Evolutionary conservation across 352 stramenopile genomes (phyloP).

Genomic region (Globisporangium cystogenes): DNA sequence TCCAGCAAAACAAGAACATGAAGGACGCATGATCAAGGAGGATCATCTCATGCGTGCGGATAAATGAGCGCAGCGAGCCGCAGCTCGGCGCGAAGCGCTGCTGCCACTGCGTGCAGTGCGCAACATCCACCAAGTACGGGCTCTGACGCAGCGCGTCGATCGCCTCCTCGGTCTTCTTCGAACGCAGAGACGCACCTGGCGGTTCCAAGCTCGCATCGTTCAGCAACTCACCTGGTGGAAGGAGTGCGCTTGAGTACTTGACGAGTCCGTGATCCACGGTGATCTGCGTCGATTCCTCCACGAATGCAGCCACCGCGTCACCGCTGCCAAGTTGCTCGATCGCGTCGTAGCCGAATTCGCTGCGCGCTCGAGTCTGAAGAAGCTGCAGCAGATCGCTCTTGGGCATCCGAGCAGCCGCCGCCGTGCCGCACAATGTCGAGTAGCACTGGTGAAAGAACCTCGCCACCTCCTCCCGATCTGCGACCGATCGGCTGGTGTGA

Average conservation of each 20-base stretch:
- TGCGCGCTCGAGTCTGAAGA: neutral
- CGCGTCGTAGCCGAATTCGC: conserved; percentile 11
- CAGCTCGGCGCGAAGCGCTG: conserved; percentile 54
- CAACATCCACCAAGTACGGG: conserved; percentile 62
- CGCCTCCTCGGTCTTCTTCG: conserved; percentile 36
- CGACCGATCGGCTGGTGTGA: neutral
- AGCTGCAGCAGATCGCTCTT: conserved; percentile 6
- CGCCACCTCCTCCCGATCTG: conserved; percentile 1
- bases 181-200: conserved; percentile 44
- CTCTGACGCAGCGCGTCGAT: conserved; percentile 38
- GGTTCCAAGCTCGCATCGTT: neutral
- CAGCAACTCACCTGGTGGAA: neutral
- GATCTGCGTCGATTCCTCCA: conserved; percentile 12
- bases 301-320: conserved; percentile 1
- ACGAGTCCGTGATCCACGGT: conserved; percentile 11
- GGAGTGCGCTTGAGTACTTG: conserved; percentile 33
- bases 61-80: conserved; percentile 56
- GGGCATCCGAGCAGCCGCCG: neutral
- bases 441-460: conserved; percentile 14
- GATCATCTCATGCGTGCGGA: conserved; percentile 82
- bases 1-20: conserved; percentile 62
- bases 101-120: conserved; percentile 46
- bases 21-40: conserved; percentile 64
- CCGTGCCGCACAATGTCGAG: neutral
- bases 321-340: conserved; percentile 4